These are phyloP conservation scores for Pseudocercospora fuligena DNA, from an alignment of 2,329 filamentous ascomycete species.

Conservation along the genomic window DNA sequence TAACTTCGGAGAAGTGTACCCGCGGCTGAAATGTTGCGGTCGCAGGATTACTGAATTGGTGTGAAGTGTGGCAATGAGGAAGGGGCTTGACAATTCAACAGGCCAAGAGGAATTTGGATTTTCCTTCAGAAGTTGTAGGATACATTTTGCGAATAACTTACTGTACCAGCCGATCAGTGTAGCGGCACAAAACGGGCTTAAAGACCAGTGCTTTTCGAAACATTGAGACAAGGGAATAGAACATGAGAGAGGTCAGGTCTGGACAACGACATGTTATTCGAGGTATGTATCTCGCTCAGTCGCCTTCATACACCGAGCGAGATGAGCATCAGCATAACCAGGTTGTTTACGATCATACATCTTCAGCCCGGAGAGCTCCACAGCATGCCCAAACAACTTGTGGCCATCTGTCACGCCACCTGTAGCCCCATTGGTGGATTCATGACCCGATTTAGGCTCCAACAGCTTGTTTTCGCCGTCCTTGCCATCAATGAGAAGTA, in stretches of 20 bases:
- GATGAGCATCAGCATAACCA: conserved; percentile 31
- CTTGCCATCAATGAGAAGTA: conserved; percentile 6
- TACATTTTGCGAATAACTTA: background rate
- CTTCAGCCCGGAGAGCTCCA: conserved; percentile 31
- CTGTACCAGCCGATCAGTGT: background rate
- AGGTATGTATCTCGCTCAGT: conserved; percentile 25
- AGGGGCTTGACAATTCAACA: background rate
- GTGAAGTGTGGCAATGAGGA: background rate
- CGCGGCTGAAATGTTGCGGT: background rate
- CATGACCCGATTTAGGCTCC: background rate
- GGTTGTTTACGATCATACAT: conserved; percentile 32
- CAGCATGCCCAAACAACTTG: conserved; percentile 28
- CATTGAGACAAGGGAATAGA: background rate
- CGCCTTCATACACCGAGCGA: conserved; percentile 34
- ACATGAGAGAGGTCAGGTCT: background rate
- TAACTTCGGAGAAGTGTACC: conserved; percentile 9
- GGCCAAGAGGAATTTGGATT: background rate
- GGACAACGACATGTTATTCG: conserved; percentile 2
- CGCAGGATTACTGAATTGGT: background rate
- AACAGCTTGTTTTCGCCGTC: background rate
- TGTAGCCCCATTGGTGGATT: conserved; percentile 18
- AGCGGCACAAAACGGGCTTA: background rate
- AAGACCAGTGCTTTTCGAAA: background rate
- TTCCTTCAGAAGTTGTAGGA: background rate
- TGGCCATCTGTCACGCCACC: conserved; percentile 15